Percentiles rank a stretch among this genome's conserved stretches.
Evolutionary conservation across 768 basidiomycete genomes (phyloP).

Genomic region (Naematelia aurantialba): DNA sequence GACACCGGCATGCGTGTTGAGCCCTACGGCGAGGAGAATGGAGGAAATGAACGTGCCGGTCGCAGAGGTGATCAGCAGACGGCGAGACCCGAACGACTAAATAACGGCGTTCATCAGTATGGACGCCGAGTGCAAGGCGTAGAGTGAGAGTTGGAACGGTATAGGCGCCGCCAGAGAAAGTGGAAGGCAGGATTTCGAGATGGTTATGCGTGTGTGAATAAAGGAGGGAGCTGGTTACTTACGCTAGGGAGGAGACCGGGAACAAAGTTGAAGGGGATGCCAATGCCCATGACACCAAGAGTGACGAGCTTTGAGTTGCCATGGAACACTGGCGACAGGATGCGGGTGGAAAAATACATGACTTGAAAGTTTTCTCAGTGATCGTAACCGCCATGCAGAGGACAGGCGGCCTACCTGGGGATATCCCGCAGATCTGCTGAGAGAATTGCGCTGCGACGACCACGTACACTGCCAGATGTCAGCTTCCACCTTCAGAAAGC

Average conservation of each 20-base stretch:
- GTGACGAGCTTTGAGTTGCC: slow-evolving; percentile 74
- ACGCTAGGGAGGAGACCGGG: slow-evolving; percentile 83
- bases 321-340: slow-evolving; percentile 72
- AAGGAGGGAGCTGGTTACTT: too few species aligned
- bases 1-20: slow-evolving; percentile 50
- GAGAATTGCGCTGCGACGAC: slow-evolving; percentile 36
- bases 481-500: too few species aligned
- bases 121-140: not conserved
- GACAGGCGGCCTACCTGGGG: slow-evolving; percentile 26
- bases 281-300: slow-evolving; percentile 73
- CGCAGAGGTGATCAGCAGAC: slow-evolving; percentile 66
- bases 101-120: not conserved
- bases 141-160: not conserved
- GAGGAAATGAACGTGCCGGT: slow-evolving; percentile 64
- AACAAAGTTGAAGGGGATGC: slow-evolving; percentile 61
- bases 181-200: slow-evolving; percentile 1
- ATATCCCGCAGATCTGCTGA: slow-evolving; percentile 43
- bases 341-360: slow-evolving; percentile 85
- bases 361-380: slow-evolving; percentile 53
- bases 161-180: too few species aligned
- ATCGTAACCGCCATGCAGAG: not conserved
- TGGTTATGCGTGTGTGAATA: too few species aligned
- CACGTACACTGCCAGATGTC: too few species aligned
- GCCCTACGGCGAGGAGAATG: slow-evolving; percentile 59
- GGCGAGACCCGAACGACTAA: slow-evolving; percentile 69